A percentile compares a stretch with the other conserved stretches of the same genome.
These are phyloP conservation scores for Pseudogymnoascus sp. DNA, from an alignment of 2,329 filamentous ascomycete genomes.

Conservation along the genomic window DNA sequence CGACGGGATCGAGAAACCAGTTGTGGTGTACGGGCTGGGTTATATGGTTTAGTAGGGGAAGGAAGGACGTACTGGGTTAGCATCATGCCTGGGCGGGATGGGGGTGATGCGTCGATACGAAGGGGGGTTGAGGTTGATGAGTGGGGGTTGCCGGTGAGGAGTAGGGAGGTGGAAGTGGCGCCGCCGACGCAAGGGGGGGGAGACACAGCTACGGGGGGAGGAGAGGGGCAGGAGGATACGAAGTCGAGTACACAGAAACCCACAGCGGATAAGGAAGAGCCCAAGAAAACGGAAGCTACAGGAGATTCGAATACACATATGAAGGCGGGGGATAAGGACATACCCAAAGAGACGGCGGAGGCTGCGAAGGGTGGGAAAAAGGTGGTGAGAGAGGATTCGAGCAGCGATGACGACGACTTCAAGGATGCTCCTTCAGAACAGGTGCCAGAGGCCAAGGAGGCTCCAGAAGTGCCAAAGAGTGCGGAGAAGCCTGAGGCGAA, in stretches of 20 bases:
- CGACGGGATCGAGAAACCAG: neutral
- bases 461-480: neutral
- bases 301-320: constrained; percentile 10
- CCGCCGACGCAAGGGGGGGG: neutral
- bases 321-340: constrained; percentile 11
- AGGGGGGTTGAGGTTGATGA: constrained; percentile 22
- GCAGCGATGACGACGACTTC: constrained; percentile 34
- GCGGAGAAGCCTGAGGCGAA: neutral
- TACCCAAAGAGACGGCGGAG: constrained; percentile 17
- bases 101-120: constrained; percentile 22
- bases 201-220: neutral
- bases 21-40: too few relatives aligned
- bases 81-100: constrained; percentile 12
- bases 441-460: constrained; percentile 18
- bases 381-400: constrained; percentile 24
- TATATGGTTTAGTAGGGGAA: too few relatives aligned
- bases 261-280: neutral
- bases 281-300: constrained; percentile 8
- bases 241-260: neutral
- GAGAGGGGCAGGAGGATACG: neutral
- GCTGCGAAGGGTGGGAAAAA: neutral
- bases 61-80: neutral
- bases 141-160: constrained; percentile 9
- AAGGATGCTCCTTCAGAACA: constrained; percentile 31
- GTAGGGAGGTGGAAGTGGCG: neutral